Base-by-base conservation (phyloP, 208 protist genomes). In the Crithidia brevicula region DNA sequence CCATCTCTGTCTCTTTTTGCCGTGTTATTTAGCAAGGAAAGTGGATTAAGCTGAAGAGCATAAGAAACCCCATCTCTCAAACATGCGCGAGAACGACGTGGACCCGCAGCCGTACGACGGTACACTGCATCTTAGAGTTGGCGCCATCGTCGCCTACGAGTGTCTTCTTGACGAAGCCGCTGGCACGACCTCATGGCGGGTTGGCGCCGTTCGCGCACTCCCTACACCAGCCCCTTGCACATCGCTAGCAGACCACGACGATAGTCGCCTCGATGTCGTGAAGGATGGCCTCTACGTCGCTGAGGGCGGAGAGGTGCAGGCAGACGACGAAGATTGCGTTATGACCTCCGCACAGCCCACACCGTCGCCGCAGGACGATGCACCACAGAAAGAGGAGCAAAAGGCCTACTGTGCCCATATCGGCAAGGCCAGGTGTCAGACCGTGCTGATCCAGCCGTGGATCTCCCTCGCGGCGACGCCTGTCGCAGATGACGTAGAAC, bases 71-170 rank as follows among this genome's bases (percentile, higher is more conserved):
- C 15, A 4, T 10, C 20, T 40, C 28, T 36, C 25, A 31, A 51
- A 18, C 18, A 56, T 13, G 3, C 49, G 31, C 23, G 4, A 36
- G 38, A n/a, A 23, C 11, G 4, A 52, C 30, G 46, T n/a, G n/a
- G n/a, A n/a, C n/a, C n/a, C n/a, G 23, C 16, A 30, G 23, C 4
- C 22, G 3, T 52, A 4, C n/a, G 18, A 58, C 4, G 30, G 10
- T 22, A 18, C 31, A 13, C n/a, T 60, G 34, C 34, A 16, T 7
- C 47, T 77, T 20, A 13, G 23, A 16, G 65, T 77, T 20, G 79
- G 77, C 5, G 61, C 79, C 36, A 30, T 89, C 30, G 50, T 89
- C 15, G 79, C 77, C 40, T 89, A 89, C 67, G 77, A 79, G 53
- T 89, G 71, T 27, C 50, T 88, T 28, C 67, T 75, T 11, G 54